These are phyloP conservation scores for Backusella tuberculispora DNA, from an alignment of 192 early-diverging fungal species.

Conservation along the genomic window DNA sequence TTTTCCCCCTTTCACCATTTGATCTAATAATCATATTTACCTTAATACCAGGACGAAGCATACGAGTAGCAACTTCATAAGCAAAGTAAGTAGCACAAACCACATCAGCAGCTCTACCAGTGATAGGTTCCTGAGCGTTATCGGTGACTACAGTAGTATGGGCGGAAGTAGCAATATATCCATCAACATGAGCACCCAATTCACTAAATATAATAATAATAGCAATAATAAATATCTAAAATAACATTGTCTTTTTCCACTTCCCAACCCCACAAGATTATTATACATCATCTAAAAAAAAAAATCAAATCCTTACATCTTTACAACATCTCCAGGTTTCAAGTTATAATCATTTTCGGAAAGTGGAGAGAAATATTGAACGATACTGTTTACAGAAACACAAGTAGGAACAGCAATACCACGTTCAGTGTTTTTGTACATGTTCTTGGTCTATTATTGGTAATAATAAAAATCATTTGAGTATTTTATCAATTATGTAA, in stretches of 20 bases:
- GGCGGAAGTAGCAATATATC: conserved; percentile 82
- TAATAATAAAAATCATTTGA: background rate
- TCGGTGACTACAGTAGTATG: conserved; percentile 80
- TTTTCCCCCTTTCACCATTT: background rate
- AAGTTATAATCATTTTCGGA: conserved; percentile 66
- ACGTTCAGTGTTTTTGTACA: conserved; percentile 70
- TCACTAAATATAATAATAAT: conserved; percentile 50
- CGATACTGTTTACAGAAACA: conserved; percentile 76
- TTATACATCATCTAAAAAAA: background rate
- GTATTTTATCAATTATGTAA: too few relatives aligned
- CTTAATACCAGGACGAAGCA: conserved; percentile 78
- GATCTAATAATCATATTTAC: conserved; percentile 23
- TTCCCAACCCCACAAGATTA: background rate
- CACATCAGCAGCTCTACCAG: conserved; percentile 44
- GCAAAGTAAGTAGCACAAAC: conserved; percentile 77
- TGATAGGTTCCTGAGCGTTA: conserved; percentile 60
- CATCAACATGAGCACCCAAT: conserved; percentile 90
- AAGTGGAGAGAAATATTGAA: conserved; percentile 79
- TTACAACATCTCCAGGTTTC: conserved; percentile 82
- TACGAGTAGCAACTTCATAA: conserved; percentile 78
- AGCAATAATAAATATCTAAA: background rate
- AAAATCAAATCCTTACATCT: conserved; percentile 59
- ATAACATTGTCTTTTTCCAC: background rate
- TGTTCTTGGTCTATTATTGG: conserved; percentile 51
- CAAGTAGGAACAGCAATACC: conserved; percentile 87